Percentiles rank a stretch among this genome's conserved stretches.
phyloP scores from a whole-genome alignment of 2,329 filamentous ascomycete genomes.

The Penicillium nordicum region DNA sequence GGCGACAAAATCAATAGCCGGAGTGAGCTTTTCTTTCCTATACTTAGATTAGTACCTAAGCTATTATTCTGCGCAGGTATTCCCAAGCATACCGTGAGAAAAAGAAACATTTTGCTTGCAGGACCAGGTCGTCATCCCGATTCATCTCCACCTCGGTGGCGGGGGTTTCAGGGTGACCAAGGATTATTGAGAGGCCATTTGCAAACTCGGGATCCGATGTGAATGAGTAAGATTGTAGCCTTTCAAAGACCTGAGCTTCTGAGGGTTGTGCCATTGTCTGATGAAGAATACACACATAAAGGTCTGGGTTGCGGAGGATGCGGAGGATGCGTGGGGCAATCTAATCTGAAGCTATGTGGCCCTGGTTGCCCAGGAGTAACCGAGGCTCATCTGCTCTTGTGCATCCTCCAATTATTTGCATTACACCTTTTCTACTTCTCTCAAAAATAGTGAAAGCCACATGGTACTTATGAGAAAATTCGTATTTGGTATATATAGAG shows the following conservation, averaged over 20 bases:
- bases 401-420: not conserved
- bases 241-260: conserved; percentile 26
- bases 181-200: conserved; percentile 46
- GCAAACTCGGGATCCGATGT: conserved; percentile 44
- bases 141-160: conserved; percentile 39
- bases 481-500: not conserved
- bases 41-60: not conserved
- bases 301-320: not conserved
- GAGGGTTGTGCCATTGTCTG: conserved; percentile 6
- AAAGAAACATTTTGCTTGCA: conserved; percentile 49
- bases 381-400: conserved; percentile 8
- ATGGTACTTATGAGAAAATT: not conserved
- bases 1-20: conserved; percentile 59
- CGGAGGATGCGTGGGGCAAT: conserved; percentile 12
- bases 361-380: not conserved
- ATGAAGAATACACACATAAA: conserved; percentile 2
- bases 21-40: conserved; percentile 38
- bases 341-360: not conserved
- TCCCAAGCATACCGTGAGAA: conserved; percentile 40
- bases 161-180: conserved; percentile 41
- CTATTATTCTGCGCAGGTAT: not conserved
- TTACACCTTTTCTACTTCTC: not conserved
- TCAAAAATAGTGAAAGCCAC: not conserved
- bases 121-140: conserved; percentile 41
- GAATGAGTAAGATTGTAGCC: conserved; percentile 42